Percentiles rank a stretch among this genome's conserved stretches.
These are phyloP conservation scores for Magnaporthiopsis poae DNA, from an alignment of 2,329 filamentous ascomycete species.

Conservation along the genomic window DNA sequence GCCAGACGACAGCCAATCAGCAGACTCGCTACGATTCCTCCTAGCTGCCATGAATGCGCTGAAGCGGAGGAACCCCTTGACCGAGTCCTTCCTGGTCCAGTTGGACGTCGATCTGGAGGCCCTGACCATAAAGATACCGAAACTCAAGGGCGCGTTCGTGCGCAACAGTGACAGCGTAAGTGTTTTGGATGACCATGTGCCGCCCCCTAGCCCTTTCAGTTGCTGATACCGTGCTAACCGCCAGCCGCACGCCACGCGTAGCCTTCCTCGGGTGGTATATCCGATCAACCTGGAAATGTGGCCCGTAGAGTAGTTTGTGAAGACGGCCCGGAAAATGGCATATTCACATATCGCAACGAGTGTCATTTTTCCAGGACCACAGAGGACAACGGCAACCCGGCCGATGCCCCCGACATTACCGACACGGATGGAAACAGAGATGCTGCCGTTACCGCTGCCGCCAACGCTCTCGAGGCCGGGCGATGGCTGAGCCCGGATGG, in stretches of 20 bases:
- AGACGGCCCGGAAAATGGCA: constrained; percentile 18
- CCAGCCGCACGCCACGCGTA: neutral
- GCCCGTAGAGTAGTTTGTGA: constrained; percentile 13
- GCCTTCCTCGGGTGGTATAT: neutral
- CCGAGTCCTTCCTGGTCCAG: constrained; percentile 88
- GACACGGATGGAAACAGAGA: constrained; percentile 19
- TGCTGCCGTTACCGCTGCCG: constrained; percentile 5
- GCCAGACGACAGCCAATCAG: constrained; percentile 71
- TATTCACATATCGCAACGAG: constrained; percentile 34
- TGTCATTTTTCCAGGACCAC: constrained; percentile 32
- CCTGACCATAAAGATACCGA: constrained; percentile 52
- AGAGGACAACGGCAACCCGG: constrained; percentile 31
- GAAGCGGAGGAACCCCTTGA: constrained; percentile 78
- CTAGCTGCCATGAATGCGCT: constrained; percentile 82
- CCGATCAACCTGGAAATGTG: constrained; percentile 8
- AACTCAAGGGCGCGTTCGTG: constrained; percentile 45
- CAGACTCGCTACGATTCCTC: constrained; percentile 78
- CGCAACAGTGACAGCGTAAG: constrained; percentile 42
- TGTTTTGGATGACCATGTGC: constrained; percentile 12
- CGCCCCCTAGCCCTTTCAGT: constrained; percentile 7
- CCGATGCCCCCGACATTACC: constrained; percentile 28
- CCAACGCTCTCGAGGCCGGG: constrained; percentile 12
- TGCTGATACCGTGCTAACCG: constrained; percentile 10
- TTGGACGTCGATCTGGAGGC: constrained; percentile 83
- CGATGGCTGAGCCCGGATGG: constrained; percentile 31